Evolutionary conservation across 2,329 filamentous ascomycete genomes (phyloP), one percentile per base, ranked within the genome.

Genomic region (Penicillium corylophilum): DNA sequence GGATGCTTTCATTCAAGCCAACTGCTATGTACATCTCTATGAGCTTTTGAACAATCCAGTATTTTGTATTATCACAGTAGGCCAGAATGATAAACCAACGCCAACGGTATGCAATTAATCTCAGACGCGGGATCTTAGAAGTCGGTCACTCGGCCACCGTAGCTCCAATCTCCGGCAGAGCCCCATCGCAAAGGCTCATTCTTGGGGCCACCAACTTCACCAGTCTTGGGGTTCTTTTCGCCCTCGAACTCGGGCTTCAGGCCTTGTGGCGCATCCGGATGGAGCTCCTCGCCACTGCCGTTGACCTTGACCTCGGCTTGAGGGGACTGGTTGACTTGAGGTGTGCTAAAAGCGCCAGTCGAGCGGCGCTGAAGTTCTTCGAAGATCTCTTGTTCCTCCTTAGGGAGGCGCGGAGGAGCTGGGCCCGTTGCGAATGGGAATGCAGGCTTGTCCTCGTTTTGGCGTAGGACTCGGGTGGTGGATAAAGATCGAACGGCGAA

Each of bases 101-200:
- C 62, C 57, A 53, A 48, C 38, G 44, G 41, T 43, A 65, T 64
- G 61, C 56, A 61, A 55, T 39, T 5, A 48, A 26, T 41, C 20
- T 42, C 9, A 15, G 31, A 15, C 38, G 36, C 16, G 13, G 28
- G 23, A 13, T 47, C 39, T 76, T 65, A 84, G 55, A 99, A 99
- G 74, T 99, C 94, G 22, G 93, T 97, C 48, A 95, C 92, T 57
- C 93, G 79, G 42, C 94, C 94, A 72, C 96, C 96, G 72, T 89
- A 99, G 71, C 90, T 96, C 88, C 92, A 99, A 69, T 89, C 86
- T 1, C 89, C 86, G 0, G 65, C 69, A 16, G 80, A 77, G 0
- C 91, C 91, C 93, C 93, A 96, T 63, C 92, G 78, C 68, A 97
- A 68, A 46, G 94, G 94, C 74, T 99, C 93, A 68, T 95, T 97